A percentile compares a stretch with the other conserved stretches of the same genome.
phyloP scores from a whole-genome alignment of 306 rosid species.

The Amphicarpaea edgeworthii region DNA sequence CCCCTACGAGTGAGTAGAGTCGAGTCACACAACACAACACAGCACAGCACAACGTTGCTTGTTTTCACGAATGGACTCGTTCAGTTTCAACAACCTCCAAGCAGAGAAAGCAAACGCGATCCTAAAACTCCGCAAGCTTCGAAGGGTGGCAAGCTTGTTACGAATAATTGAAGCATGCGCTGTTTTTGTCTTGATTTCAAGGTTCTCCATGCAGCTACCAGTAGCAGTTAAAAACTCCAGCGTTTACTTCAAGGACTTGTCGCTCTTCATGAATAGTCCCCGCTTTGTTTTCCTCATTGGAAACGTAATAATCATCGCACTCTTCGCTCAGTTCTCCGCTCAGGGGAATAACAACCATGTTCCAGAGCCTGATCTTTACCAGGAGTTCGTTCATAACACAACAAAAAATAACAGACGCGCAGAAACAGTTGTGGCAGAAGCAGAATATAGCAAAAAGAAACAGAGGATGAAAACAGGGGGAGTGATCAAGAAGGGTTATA shows the following conservation, averaged over 20 bases:
- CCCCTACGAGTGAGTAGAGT: conserved; percentile 63
- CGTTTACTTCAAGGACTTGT: conserved; percentile 59
- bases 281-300: conserved; percentile 78
- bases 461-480: conserved; percentile 38
- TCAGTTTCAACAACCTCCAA: conserved; percentile 65
- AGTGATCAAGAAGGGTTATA: conserved; percentile 16
- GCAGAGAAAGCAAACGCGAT: conserved; percentile 74
- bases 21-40: conserved; percentile 4
- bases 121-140: conserved; percentile 56
- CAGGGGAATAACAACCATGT: conserved; percentile 21
- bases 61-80: conserved; percentile 60
- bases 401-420: conserved; percentile 38
- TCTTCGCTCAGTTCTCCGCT: conserved; percentile 66
- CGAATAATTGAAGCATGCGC: conserved; percentile 68
- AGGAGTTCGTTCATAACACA: conserved; percentile 56
- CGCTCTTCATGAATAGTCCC: conserved; percentile 60
- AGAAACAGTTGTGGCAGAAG: conserved; percentile 10
- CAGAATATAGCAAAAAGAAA: neutral
- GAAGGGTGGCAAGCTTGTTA: conserved; percentile 58
- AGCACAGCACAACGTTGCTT: no score
- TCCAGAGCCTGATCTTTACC: conserved; percentile 54
- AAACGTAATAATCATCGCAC: conserved; percentile 72
- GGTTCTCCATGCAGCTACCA: conserved; percentile 63
- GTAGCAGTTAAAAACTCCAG: conserved; percentile 66
- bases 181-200: conserved; percentile 65